Conservation (phyloP, 2,329 filamentous ascomycete genomes). For the Calonectria pseudoturangicola region DNA sequence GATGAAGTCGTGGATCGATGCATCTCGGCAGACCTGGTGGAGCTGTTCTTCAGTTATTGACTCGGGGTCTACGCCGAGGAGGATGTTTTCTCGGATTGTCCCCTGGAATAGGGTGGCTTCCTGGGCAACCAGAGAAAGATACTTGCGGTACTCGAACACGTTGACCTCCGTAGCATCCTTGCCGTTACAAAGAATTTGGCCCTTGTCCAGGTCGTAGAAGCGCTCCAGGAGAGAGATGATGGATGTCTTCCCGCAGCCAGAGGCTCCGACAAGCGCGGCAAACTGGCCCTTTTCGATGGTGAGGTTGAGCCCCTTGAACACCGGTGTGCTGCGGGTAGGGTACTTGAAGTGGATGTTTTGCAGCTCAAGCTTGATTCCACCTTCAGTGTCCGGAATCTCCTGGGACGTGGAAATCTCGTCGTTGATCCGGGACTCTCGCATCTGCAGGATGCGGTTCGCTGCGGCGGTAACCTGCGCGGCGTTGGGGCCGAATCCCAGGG, state of each 20-base stretch:
- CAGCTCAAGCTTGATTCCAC: constrained; percentile 74
- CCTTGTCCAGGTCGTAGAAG: constrained; percentile 82
- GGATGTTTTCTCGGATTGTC: constrained; percentile 81
- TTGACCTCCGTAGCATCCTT: constrained; percentile 75
- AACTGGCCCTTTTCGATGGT: constrained; percentile 81
- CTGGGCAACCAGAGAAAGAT: constrained; percentile 83
- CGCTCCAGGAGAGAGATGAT: constrained; percentile 79
- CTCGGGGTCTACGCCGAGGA: constrained; percentile 76
- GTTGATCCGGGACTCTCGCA: constrained; percentile 65
- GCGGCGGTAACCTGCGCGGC: constrained; percentile 76
- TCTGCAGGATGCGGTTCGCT: constrained; percentile 75
- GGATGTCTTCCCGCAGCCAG: constrained; percentile 83
- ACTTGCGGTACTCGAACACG: constrained; percentile 76
- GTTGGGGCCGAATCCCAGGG: constrained; percentile 80
- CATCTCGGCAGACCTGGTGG: constrained; percentile 73
- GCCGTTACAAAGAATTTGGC: constrained; percentile 79
- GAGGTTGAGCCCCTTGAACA: constrained; percentile 78
- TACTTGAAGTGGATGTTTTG: constrained; percentile 76
- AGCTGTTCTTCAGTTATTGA: constrained; percentile 71
- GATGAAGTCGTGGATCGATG: constrained; percentile 84
- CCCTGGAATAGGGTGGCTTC: constrained; percentile 84
- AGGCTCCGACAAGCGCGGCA: constrained; percentile 81
- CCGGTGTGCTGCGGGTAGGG: constrained; percentile 72
- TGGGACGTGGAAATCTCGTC: constrained; percentile 57
- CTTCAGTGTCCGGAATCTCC: constrained; percentile 66